A percentile compares a stretch with the other conserved stretches of the same genome.
These are phyloP conservation scores for Citrus sinensis DNA, from an alignment of 345 rosid genomes.

Conservation along the genomic window DVS_A1.0 CM039163.1:30888501-30889000, in stretches of 20 bases:
- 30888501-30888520: no score
- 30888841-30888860: slow-evolving; percentile 76
- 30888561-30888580: no score
- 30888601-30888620: no score
- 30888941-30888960: slow-evolving; percentile 9
- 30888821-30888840: slow-evolving; percentile 90
- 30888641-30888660: no score
- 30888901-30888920: neutral
- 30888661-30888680: no score
- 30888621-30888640: no score
- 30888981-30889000: slow-evolving; percentile 67
- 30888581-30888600: no score
- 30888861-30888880: no score
- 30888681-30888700: neutral
- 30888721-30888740: slow-evolving; percentile 48
- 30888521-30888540: no score
- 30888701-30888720: neutral
- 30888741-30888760: slow-evolving; percentile 58
- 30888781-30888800: slow-evolving; percentile 48
- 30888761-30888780: slow-evolving; percentile 67
- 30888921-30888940: neutral
- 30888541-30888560: no score
- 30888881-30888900: neutral
- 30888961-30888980: slow-evolving; percentile 63
- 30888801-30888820: slow-evolving; percentile 88